Evolutionary conservation across 2,329 filamentous ascomycete species (phyloP).

Genomic region (Falciphora oryzae): DNA sequence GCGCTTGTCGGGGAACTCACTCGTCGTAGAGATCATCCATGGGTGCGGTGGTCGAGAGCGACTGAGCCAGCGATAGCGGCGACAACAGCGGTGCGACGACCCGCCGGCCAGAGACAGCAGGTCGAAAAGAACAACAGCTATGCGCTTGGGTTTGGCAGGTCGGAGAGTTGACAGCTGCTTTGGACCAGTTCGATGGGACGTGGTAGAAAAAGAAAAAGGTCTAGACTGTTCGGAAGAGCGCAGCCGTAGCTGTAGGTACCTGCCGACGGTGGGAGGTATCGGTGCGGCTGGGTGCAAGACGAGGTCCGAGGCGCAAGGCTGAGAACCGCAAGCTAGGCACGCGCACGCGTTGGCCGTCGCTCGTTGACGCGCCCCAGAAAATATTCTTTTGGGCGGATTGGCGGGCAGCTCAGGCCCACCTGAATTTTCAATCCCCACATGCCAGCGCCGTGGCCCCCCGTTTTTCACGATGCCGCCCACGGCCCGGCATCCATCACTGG

Average conservation of each 20-base stretch:
- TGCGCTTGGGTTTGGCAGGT: background rate
- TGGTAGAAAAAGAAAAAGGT: background rate
- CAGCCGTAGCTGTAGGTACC: background rate
- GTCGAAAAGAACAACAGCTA: background rate
- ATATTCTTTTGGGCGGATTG: background rate
- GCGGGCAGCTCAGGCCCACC: too few species aligned
- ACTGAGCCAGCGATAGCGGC: background rate
- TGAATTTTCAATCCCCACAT: background rate
- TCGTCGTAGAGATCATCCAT: slow-evolving; percentile 98
- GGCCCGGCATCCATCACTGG: background rate
- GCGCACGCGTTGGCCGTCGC: background rate
- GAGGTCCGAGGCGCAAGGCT: background rate
- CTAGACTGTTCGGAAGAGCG: background rate
- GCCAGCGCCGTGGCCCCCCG: background rate
- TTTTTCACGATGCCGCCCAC: background rate
- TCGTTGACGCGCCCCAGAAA: background rate
- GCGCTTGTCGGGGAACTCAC: slow-evolving; percentile 39
- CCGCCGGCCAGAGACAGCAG: background rate
- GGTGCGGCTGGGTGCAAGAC: background rate
- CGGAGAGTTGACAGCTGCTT: background rate
- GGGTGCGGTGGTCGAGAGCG: slow-evolving; percentile 12
- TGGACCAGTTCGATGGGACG: background rate
- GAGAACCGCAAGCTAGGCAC: background rate
- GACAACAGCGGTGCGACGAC: background rate
- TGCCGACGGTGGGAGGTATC: background rate